These are phyloP conservation scores for Pyracantha coccinea DNA, from an alignment of 331 rosid genomes.

Conservation along the genomic window DNA sequence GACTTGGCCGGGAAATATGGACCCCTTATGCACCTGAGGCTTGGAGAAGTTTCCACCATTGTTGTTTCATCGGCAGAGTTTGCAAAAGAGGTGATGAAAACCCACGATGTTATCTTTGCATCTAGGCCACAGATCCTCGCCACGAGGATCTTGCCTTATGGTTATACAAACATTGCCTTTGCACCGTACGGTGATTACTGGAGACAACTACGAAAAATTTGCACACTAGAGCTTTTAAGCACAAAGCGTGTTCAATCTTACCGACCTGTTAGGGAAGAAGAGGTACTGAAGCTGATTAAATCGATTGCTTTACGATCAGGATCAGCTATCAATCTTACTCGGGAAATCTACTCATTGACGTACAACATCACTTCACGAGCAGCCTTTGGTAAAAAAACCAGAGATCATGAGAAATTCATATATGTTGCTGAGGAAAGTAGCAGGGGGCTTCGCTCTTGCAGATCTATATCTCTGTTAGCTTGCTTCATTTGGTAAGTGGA, in stretches of 20 bases:
- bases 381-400: background rate
- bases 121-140: background rate
- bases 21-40: no score
- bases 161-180: background rate
- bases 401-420: background rate
- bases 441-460: background rate
- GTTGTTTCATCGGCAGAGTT: no score
- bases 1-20: no score
- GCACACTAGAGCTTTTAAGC: background rate
- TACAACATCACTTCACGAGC: background rate
- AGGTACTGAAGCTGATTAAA: background rate
- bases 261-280: background rate
- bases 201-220: background rate
- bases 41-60: no score
- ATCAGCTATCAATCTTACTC: background rate
- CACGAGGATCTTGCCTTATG: background rate
- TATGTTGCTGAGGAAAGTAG: background rate
- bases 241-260: no score
- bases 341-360: background rate
- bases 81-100: no score
- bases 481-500: background rate
- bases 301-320: background rate
- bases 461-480: background rate
- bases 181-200: background rate
- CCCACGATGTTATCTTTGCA: background rate